Percentiles rank a stretch among this genome's conserved stretches.
Evolutionary conservation across 495 filamentous ascomycete species (phyloP).

Genomic region (Penicillium steckii): DNA sequence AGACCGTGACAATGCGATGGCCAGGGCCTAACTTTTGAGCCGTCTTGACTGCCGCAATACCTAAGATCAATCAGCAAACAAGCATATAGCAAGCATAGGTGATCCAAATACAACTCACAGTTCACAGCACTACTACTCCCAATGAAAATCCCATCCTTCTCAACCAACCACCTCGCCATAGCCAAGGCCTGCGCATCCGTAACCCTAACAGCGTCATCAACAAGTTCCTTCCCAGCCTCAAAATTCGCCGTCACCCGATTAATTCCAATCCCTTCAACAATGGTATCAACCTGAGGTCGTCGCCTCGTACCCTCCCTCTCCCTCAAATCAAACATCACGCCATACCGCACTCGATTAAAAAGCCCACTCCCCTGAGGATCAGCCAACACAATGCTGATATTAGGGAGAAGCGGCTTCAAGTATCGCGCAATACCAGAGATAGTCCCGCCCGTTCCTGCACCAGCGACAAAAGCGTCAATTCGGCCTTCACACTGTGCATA

Average conservation of each 20-base stretch:
- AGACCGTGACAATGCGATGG: slow-evolving; percentile 80
- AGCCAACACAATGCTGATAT: slow-evolving; percentile 75
- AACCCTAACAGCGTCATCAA: slow-evolving; percentile 89
- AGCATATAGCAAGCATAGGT: background rate
- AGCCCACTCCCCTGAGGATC: slow-evolving; percentile 94
- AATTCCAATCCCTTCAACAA: slow-evolving; percentile 95
- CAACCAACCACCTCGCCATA: slow-evolving; percentile 94
- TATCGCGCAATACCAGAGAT: slow-evolving; percentile 82
- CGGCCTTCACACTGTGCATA: slow-evolving; percentile 69
- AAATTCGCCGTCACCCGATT: slow-evolving; percentile 92
- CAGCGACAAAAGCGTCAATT: slow-evolving; percentile 88
- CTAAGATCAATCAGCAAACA: slow-evolving; percentile 24
- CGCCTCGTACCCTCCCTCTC: slow-evolving; percentile 89
- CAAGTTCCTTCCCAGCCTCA: slow-evolving; percentile 74
- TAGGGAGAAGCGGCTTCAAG: slow-evolving; percentile 67
- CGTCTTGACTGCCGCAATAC: slow-evolving; percentile 79
- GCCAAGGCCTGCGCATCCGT: slow-evolving; percentile 86
- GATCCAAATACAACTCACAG: slow-evolving; percentile 54
- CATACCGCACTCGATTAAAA: slow-evolving; percentile 85
- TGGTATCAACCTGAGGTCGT: slow-evolving; percentile 87
- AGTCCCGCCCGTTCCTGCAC: slow-evolving; percentile 95
- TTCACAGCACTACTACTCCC: slow-evolving; percentile 96
- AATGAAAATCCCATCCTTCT: slow-evolving; percentile 92
- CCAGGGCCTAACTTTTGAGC: slow-evolving; percentile 74
- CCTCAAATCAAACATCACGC: slow-evolving; percentile 90